Conservation (phyloP, 805 yeast genomes). For the Nakazawaea anatomiae region DNA sequence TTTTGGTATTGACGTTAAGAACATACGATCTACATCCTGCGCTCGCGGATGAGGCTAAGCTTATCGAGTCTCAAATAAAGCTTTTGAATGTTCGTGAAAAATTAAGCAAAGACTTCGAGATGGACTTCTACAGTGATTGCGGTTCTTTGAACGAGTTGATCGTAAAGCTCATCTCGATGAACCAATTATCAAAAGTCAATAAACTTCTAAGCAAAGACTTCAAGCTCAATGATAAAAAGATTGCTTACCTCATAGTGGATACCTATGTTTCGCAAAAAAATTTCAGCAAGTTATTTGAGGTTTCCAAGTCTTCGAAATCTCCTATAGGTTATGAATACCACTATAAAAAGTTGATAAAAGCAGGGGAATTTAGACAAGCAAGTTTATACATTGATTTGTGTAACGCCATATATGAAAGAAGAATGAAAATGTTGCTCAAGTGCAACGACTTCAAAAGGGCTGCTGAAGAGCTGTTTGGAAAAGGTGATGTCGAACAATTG, state of each 20-base stretch:
- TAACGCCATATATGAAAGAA: constrained; percentile 36
- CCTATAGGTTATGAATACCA: constrained; percentile 71
- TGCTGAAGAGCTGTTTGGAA: constrained; percentile 39
- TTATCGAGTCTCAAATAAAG: constrained; percentile 38
- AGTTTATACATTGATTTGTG: constrained; percentile 53
- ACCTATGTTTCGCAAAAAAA: constrained; percentile 39
- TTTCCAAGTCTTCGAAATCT: constrained; percentile 47
- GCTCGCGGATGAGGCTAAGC: constrained; percentile 27
- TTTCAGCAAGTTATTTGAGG: constrained; percentile 51
- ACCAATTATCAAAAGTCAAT: constrained; percentile 45
- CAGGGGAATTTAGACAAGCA: constrained; percentile 56
- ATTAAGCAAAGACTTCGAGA: constrained; percentile 34
- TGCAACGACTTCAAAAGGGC: constrained; percentile 49
- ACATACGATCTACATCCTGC: constrained; percentile 26
- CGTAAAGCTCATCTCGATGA: constrained; percentile 33
- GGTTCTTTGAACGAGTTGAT: constrained; percentile 46
- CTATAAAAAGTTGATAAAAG: constrained; percentile 43
- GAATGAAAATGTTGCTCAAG: constrained; percentile 42
- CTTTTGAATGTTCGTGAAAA: constrained; percentile 38
- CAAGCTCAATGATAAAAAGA: constrained; percentile 51
- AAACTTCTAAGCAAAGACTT: constrained; percentile 42
- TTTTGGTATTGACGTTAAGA: constrained; percentile 23
- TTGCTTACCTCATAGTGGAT: constrained; percentile 47
- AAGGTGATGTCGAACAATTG: constrained; percentile 34
- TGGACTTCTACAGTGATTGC: constrained; percentile 28